Percentiles rank a stretch among this genome's conserved stretches.
Conservation (phyloP, 148 eudicot genomes). For the Spergularia bocconei region DNA sequence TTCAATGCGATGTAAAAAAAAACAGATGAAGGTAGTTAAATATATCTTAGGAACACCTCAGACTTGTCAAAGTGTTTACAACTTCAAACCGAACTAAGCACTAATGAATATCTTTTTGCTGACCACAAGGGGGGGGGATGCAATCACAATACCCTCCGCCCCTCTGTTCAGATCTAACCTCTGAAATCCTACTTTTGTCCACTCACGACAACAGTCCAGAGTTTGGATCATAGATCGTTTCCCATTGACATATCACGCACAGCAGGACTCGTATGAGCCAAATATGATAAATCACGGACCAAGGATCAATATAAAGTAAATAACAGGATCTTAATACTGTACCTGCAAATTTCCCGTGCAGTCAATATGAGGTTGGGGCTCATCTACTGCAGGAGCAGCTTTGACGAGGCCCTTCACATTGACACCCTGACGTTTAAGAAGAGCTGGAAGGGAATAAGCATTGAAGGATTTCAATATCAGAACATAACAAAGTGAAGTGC, state of each 20-base stretch:
- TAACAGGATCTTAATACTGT: conserved; percentile 6
- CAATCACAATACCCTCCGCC: too few relatives aligned
- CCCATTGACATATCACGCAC: too few relatives aligned
- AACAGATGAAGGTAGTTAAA: not conserved
- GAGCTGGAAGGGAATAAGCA: conserved; percentile 50
- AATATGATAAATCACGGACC: too few relatives aligned
- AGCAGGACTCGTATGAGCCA: too few relatives aligned
- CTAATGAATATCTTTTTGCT: too few relatives aligned
- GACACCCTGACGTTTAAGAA: conserved; percentile 90
- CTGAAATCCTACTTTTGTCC: too few relatives aligned
- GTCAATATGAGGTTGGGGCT: conserved; percentile 76
- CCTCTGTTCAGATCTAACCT: too few relatives aligned
- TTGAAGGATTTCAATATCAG: conserved; percentile 4
- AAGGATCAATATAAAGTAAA: too few relatives aligned
- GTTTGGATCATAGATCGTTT: too few relatives aligned
- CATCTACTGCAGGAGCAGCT: conserved; percentile 82
- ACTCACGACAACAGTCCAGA: too few relatives aligned
- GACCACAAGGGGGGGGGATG: not conserved
- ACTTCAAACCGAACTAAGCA: too few relatives aligned
- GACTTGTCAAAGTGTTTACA: not conserved
- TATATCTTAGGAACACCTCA: not conserved
- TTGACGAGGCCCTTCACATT: conserved; percentile 92
- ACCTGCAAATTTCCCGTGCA: conserved; percentile 99
- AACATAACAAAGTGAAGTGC: not conserved
- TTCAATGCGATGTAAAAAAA: not conserved